Evolutionary conservation across 2,329 filamentous ascomycete genomes (phyloP).

Genomic region (Fusarium equiseti): DNA sequence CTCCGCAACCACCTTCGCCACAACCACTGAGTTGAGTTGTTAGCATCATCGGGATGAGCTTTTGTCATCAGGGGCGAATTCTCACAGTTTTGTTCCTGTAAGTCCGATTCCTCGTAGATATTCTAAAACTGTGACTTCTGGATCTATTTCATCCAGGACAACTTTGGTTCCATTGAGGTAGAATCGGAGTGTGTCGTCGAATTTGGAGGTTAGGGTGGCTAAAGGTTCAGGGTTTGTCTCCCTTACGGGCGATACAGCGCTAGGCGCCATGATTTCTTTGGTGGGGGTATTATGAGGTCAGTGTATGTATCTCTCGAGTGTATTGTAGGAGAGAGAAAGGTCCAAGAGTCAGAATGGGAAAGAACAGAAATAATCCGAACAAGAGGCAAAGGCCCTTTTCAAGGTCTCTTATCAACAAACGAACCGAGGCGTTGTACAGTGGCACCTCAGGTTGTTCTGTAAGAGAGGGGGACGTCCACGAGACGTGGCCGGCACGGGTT

Average conservation of each 20-base stretch:
- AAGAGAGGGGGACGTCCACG: slow-evolving; percentile 26
- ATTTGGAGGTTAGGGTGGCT: slow-evolving; percentile 74
- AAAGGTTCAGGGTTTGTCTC: slow-evolving; percentile 52
- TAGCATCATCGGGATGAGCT: slow-evolving; percentile 2
- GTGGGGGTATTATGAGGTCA: background rate
- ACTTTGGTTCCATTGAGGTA: slow-evolving; percentile 96
- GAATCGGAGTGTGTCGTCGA: slow-evolving; percentile 90
- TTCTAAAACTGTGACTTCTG: slow-evolving; percentile 90
- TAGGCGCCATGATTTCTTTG: slow-evolving; percentile 64
- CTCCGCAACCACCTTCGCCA: slow-evolving; percentile 95
- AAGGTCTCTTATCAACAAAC: slow-evolving; percentile 36
- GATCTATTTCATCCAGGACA: slow-evolving; percentile 86
- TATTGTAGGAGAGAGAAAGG: background rate
- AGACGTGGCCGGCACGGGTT: slow-evolving; percentile 33
- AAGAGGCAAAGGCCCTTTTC: slow-evolving; percentile 22
- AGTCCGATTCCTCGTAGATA: slow-evolving; percentile 93
- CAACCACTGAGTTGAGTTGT: slow-evolving; percentile 71
- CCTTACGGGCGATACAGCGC: slow-evolving; percentile 64
- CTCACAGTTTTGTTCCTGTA: slow-evolving; percentile 89
- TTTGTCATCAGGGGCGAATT: slow-evolving; percentile 35
- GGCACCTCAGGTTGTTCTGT: slow-evolving; percentile 7
- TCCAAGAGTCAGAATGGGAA: slow-evolving; percentile 1
- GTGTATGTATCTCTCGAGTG: background rate
- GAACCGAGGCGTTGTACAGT: slow-evolving; percentile 33
- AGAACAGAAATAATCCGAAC: background rate